Conservation (phyloP, 2,329 filamentous ascomycete species). For the Calonectria pseudoturangicola region DNA sequence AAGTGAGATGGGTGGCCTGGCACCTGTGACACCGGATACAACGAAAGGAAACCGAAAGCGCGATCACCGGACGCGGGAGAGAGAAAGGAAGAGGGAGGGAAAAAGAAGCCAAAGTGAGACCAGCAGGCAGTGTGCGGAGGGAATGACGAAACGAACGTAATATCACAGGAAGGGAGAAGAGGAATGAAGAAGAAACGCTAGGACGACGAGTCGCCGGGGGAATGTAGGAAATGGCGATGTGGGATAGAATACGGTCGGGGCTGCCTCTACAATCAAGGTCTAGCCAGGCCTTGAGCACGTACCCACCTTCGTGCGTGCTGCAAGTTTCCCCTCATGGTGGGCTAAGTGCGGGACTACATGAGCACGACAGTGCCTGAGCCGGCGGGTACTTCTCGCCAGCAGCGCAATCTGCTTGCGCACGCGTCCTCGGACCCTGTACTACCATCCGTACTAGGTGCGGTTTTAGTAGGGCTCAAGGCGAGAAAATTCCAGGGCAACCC, state of each 20-base stretch:
- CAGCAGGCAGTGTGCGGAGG: conserved; percentile 29
- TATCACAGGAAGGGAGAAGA: conserved; percentile 30
- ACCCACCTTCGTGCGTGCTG: conserved; percentile 7
- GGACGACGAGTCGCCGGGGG: conserved; percentile 27
- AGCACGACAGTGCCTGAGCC: conserved; percentile 19
- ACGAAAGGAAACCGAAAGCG: conserved; percentile 28
- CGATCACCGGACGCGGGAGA: conserved; percentile 31
- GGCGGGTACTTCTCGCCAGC: conserved; percentile 1
- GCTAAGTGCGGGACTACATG: conserved; percentile 16
- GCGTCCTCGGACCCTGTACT: not conserved
- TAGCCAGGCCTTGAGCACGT: not conserved
- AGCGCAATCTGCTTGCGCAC: conserved; percentile 3
- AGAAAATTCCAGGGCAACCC: conserved; percentile 28
- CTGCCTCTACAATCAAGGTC: conserved; percentile 19
- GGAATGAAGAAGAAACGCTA: conserved; percentile 39
- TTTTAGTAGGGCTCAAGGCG: conserved; percentile 9
- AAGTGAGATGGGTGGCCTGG: conserved; percentile 17
- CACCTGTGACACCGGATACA: conserved; percentile 28
- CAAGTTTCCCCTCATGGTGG: conserved; percentile 9
- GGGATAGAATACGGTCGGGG: conserved; percentile 25
- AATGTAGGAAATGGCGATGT: conserved; percentile 41
- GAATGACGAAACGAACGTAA: conserved; percentile 28
- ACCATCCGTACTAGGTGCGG: conserved; percentile 2
- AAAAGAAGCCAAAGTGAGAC: conserved; percentile 33
- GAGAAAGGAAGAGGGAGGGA: conserved; percentile 18